Percentiles rank a stretch among this genome's conserved stretches.
Conservation (phyloP, 1,139 yeast genomes). For the Debaryomycetaceae sp. region DNA sequence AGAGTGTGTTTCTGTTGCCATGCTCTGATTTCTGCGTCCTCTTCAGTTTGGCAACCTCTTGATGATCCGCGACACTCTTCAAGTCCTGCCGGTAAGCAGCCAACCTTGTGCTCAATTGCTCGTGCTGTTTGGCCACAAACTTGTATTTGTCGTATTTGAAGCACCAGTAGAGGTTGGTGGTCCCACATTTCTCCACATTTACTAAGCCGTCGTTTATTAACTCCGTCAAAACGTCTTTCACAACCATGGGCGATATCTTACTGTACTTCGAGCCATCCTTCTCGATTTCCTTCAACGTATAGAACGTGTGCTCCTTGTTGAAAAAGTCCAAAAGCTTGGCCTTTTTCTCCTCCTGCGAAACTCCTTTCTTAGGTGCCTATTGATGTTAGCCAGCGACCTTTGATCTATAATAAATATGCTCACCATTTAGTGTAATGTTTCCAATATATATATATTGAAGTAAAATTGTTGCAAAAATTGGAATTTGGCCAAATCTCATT, state of each 20-base stretch:
- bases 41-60: conserved; percentile 4
- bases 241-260: conserved; percentile 47
- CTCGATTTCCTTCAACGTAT: conserved; percentile 50
- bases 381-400: neutral
- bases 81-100: conserved; percentile 3
- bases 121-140: conserved; percentile 7
- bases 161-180: conserved; percentile 52
- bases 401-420: neutral
- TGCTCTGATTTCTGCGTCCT: conserved; percentile 4
- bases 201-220: conserved; percentile 46
- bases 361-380: conserved; percentile 28
- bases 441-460: too few relatives aligned
- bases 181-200: conserved; percentile 52
- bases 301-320: conserved; percentile 35
- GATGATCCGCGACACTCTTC: conserved; percentile 2
- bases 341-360: conserved; percentile 39
- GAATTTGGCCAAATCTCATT: neutral
- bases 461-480: neutral
- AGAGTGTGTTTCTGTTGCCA: conserved; percentile 3
- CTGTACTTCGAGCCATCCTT: conserved; percentile 40
- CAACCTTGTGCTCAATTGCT: conserved; percentile 15
- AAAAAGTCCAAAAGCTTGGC: conserved; percentile 36
- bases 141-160: conserved; percentile 36
- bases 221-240: conserved; percentile 44
- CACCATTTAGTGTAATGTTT: neutral